phyloP scores from a whole-genome alignment of 345 rosid species.

The Trapa incisa region DNA sequence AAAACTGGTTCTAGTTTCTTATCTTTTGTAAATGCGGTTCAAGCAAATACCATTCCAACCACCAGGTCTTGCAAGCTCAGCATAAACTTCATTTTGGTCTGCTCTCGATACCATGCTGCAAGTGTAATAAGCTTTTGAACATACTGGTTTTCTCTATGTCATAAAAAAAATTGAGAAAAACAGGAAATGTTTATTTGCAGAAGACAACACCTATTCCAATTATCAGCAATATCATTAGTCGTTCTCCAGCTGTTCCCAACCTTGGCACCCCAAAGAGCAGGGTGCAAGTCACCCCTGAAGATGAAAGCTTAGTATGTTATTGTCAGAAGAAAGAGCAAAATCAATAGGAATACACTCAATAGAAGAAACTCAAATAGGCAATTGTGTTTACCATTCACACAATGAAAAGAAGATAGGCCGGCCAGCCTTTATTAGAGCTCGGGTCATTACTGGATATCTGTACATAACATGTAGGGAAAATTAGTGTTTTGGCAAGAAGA shows the following conservation, averaged over 20 bases:
- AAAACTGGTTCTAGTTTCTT: background rate
- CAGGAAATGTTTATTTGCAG: background rate
- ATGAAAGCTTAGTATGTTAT: background rate
- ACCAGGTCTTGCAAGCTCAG: slow-evolving; percentile 79
- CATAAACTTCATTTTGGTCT: slow-evolving; percentile 67
- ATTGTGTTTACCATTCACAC: slow-evolving; percentile 47
- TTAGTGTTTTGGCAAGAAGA: background rate
- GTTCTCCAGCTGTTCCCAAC: slow-evolving; percentile 97
- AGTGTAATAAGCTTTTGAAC: background rate
- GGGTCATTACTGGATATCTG: slow-evolving; percentile 80
- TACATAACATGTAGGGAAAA: slow-evolving; percentile 4
- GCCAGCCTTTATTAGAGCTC: slow-evolving; percentile 62
- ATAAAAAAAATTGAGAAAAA: background rate
- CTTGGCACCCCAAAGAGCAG: slow-evolving; percentile 69
- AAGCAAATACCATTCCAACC: slow-evolving; percentile 74
- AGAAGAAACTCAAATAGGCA: background rate
- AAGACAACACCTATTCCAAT: slow-evolving; percentile 46
- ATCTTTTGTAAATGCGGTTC: background rate
- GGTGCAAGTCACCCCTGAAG: slow-evolving; percentile 81
- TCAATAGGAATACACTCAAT: background rate
- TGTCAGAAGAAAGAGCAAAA: background rate
- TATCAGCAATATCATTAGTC: slow-evolving; percentile 62
- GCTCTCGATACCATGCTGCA: slow-evolving; percentile 65
- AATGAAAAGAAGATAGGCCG: slow-evolving; percentile 72
- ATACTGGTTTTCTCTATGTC: background rate